A percentile compares a stretch with the other conserved stretches of the same genome.
These are phyloP conservation scores for Colletotrichum incanum DNA, from an alignment of 2,329 filamentous ascomycete genomes.

Conservation along the genomic window DNA sequence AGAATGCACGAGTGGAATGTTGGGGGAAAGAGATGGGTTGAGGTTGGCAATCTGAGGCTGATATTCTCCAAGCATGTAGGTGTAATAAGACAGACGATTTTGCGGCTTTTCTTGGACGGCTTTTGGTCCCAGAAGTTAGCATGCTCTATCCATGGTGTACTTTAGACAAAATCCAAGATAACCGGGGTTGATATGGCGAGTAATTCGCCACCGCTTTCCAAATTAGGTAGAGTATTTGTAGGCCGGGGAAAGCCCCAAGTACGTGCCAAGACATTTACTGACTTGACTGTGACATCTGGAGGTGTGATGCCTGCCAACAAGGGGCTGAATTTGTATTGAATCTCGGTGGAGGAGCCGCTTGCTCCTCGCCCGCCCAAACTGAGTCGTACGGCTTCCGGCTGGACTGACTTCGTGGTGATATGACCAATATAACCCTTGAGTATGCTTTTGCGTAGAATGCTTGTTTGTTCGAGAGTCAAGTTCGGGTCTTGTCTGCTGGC, in stretches of 20 bases:
- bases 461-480: slow-evolving; percentile 66
- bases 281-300: slow-evolving; percentile 64
- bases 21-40: slow-evolving; percentile 67
- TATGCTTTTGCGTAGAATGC: slow-evolving; percentile 67
- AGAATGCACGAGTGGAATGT: slow-evolving; percentile 73
- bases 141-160: slow-evolving; percentile 50
- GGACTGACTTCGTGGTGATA: slow-evolving; percentile 60
- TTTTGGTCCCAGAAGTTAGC: slow-evolving; percentile 52
- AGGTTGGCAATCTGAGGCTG: slow-evolving; percentile 63
- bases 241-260: slow-evolving; percentile 67
- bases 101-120: slow-evolving; percentile 34
- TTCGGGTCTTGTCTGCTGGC: slow-evolving; percentile 62
- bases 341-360: slow-evolving; percentile 57
- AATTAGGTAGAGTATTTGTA: slow-evolving; percentile 64
- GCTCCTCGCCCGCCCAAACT: slow-evolving; percentile 62
- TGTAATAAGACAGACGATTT: slow-evolving; percentile 46
- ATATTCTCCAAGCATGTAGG: slow-evolving; percentile 61
- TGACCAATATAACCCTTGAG: slow-evolving; percentile 66
- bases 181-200: slow-evolving; percentile 51
- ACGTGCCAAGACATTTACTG: slow-evolving; percentile 65
- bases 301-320: slow-evolving; percentile 57
- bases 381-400: slow-evolving; percentile 66
- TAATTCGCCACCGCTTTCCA: slow-evolving; percentile 61
- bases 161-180: slow-evolving; percentile 67
- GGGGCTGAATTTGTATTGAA: slow-evolving; percentile 65